Evolutionary conservation across 2,329 filamentous ascomycete species (phyloP).

Genomic region (Magnaporthiopsis poae): DNA sequence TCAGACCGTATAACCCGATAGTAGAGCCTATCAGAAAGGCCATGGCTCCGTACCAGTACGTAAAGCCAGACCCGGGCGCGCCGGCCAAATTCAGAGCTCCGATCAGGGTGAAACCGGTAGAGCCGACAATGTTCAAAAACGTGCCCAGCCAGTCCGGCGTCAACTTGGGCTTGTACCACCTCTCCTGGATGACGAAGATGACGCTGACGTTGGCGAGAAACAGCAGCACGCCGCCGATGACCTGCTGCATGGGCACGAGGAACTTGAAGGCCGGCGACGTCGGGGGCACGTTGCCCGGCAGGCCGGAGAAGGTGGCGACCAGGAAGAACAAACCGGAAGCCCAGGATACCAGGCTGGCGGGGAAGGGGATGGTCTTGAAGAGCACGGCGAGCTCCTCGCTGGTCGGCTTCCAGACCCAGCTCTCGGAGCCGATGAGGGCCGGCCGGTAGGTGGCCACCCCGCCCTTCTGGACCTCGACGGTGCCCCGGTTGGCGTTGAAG

Average conservation of each 20-base stretch:
- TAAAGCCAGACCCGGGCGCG: neutral
- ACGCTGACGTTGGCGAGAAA: slow-evolving; percentile 11
- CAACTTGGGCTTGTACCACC: slow-evolving; percentile 13
- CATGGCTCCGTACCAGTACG: slow-evolving; percentile 11
- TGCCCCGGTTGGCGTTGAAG: slow-evolving; percentile 5
- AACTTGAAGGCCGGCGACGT: slow-evolving; percentile 6
- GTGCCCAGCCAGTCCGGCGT: slow-evolving; percentile 11
- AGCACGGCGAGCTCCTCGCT: neutral
- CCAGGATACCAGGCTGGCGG: neutral
- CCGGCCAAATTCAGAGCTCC: slow-evolving; percentile 9
- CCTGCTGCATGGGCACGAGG: slow-evolving; percentile 9
- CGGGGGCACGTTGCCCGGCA: neutral
- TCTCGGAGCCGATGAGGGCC: slow-evolving; percentile 4
- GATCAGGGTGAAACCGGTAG: slow-evolving; percentile 11
- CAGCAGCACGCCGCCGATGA: slow-evolving; percentile 11
- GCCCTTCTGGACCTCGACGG: slow-evolving; percentile 6
- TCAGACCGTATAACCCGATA: slow-evolving; percentile 15
- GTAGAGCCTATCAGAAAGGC: slow-evolving; percentile 13
- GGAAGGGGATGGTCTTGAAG: neutral
- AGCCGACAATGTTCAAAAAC: slow-evolving; percentile 13
- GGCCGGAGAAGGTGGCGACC: neutral
- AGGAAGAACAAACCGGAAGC: neutral
- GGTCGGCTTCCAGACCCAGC: neutral
- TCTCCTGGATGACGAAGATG: slow-evolving; percentile 10
- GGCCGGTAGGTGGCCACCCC: slow-evolving; percentile 3